These are phyloP conservation scores for Paecilomyces formosus DNA, from an alignment of 2,329 filamentous ascomycete species.

Conservation along the genomic window DNA sequence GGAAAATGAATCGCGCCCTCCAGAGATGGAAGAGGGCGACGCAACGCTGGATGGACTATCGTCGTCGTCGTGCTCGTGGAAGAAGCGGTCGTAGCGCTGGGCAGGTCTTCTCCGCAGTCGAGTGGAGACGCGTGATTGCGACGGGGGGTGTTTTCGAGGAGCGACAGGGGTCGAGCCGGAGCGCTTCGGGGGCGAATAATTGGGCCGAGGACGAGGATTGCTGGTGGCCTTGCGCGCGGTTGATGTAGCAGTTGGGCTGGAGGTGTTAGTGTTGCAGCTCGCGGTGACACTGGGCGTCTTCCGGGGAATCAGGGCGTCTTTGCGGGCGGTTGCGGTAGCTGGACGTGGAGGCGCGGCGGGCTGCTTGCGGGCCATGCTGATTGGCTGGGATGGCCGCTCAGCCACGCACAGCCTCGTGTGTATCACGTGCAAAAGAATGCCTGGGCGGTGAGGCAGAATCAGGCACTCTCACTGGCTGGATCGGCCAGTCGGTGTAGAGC, in stretches of 20 bases:
- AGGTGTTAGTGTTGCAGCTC: neutral
- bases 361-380: neutral
- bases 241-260: neutral
- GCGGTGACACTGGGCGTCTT: neutral
- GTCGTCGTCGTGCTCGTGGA: neutral
- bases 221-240: neutral
- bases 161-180: neutral
- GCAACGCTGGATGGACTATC: slow-evolving; percentile 3
- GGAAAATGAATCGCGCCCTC: slow-evolving; percentile 20
- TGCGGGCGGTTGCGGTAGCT: neutral
- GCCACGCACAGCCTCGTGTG: neutral
- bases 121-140: slow-evolving; percentile 3
- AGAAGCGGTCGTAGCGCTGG: neutral
- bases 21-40: slow-evolving; percentile 20
- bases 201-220: slow-evolving; percentile 1
- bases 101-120: slow-evolving; percentile 3
- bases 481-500: neutral
- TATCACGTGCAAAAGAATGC: neutral
- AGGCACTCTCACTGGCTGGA: neutral
- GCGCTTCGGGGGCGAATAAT: neutral
- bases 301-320: neutral
- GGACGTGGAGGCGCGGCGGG: neutral
- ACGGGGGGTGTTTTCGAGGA: slow-evolving; percentile 1
- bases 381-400: neutral
- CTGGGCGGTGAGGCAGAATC: neutral